Conservation (phyloP, 148 eudicot species). For the Heliosperma pusillum region DNA sequence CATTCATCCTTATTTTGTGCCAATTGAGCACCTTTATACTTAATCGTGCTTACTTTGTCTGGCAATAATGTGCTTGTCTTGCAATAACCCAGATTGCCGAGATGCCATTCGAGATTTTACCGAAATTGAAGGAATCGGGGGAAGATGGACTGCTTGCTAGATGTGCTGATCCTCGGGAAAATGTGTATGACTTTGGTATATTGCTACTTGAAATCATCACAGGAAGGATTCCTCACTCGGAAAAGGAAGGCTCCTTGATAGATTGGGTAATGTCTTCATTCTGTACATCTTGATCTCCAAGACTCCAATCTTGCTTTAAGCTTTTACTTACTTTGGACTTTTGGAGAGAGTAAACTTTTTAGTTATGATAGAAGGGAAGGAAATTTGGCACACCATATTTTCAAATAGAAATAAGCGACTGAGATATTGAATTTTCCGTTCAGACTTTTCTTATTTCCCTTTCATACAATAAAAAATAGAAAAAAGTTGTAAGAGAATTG, state of each 20-base stretch:
- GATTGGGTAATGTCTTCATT: constrained; percentile 53
- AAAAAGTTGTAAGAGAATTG: not conserved
- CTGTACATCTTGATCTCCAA: not conserved
- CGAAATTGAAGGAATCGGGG: constrained; percentile 27
- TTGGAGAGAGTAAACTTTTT: too few species aligned
- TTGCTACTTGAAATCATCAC: constrained; percentile 74
- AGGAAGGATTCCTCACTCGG: constrained; percentile 59
- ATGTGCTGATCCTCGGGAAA: constrained; percentile 44
- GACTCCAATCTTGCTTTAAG: not conserved
- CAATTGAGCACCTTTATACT: not conserved
- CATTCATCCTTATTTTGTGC: not conserved
- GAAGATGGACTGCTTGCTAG: constrained; percentile 38
- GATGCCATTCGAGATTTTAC: constrained; percentile 34
- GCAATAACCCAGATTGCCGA: constrained; percentile 52
- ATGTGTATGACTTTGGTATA: constrained; percentile 65
- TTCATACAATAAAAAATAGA: too few species aligned
- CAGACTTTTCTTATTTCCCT: not conserved
- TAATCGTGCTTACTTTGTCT: constrained; percentile 11
- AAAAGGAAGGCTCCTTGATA: constrained; percentile 54
- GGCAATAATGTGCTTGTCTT: constrained; percentile 2
- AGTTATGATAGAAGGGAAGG: too few species aligned
- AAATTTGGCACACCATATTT: not conserved
- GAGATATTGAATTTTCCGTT: not conserved
- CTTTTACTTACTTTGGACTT: not conserved
- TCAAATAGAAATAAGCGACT: too few species aligned